A percentile compares a stretch with the other conserved stretches of the same genome.
Evolutionary conservation across 2,329 filamentous ascomycete species (phyloP).

Genomic region (Scytalidium lignicola): DNA sequence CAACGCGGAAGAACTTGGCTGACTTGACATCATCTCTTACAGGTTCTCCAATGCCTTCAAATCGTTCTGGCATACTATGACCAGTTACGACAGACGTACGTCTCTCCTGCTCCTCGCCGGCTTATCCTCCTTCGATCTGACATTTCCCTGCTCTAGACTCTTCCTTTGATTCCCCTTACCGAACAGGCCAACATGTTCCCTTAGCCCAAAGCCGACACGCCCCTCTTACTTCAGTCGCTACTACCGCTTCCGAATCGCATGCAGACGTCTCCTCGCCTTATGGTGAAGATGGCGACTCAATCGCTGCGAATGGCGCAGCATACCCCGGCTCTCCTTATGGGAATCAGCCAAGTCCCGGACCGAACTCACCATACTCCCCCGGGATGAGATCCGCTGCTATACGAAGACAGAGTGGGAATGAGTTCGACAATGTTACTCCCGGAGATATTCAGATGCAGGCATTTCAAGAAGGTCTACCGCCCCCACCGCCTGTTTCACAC

Average conservation of each 20-base stretch:
- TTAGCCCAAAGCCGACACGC: slow-evolving; percentile 76
- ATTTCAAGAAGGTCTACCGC: slow-evolving; percentile 86
- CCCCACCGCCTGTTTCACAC: slow-evolving; percentile 79
- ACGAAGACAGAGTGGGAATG: slow-evolving; percentile 54
- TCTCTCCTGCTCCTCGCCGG: slow-evolving; percentile 19
- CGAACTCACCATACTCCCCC: slow-evolving; percentile 76
- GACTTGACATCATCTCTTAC: slow-evolving; percentile 25
- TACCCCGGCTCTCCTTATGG: slow-evolving; percentile 39
- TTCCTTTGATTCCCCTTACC: slow-evolving; percentile 86
- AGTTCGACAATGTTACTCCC: slow-evolving; percentile 63
- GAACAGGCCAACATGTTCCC: slow-evolving; percentile 84
- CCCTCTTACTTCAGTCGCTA: slow-evolving; percentile 81
- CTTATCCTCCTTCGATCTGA: slow-evolving; percentile 38
- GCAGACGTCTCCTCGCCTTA: slow-evolving; percentile 77
- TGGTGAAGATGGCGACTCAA: slow-evolving; percentile 56
- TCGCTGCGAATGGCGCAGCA: slow-evolving; percentile 38
- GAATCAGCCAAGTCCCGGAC: slow-evolving; percentile 48
- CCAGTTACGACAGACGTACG: slow-evolving; percentile 64
- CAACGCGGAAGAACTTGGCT: slow-evolving; percentile 11
- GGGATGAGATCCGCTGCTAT: slow-evolving; percentile 78
- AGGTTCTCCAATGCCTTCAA: slow-evolving; percentile 68
- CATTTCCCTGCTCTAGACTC: slow-evolving; percentile 64
- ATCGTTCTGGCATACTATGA: slow-evolving; percentile 89
- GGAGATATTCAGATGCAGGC: slow-evolving; percentile 96
- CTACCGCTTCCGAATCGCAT: slow-evolving; percentile 79